phyloP scores from a whole-genome alignment of 75 land plant genomes.

The Azolla pinnata region DNA sequence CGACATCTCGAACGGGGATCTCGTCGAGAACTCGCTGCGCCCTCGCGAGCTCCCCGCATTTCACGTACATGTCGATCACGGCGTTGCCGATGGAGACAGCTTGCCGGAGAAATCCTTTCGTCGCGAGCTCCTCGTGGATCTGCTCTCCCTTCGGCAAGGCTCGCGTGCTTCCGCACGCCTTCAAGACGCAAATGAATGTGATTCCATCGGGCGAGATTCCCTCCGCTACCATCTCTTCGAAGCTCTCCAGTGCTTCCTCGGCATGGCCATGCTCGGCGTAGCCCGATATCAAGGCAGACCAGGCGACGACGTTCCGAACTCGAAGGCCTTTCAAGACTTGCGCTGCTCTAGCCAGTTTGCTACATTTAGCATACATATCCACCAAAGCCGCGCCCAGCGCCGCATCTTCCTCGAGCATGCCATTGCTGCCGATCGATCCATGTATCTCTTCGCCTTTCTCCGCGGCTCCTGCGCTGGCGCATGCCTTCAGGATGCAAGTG shows the following conservation, averaged over 20 bases:
- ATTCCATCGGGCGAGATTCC: slow-evolving; percentile 15
- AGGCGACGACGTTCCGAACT: slow-evolving; percentile 13
- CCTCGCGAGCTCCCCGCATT: slow-evolving; percentile 20
- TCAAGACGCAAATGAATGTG: slow-evolving; percentile 24
- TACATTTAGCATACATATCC: slow-evolving; percentile 25
- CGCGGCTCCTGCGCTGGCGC: slow-evolving; percentile 11
- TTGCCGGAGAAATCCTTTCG: slow-evolving; percentile 29
- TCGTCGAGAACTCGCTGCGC: slow-evolving; percentile 40
- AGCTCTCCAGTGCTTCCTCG: slow-evolving; percentile 15
- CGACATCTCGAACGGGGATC: slow-evolving; percentile 27
- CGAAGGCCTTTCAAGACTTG: slow-evolving; percentile 14
- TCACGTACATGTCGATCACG: slow-evolving; percentile 41
- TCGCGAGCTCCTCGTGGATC: slow-evolving; percentile 30
- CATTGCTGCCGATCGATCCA: neutral
- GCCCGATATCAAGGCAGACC: slow-evolving; percentile 24
- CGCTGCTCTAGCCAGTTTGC: slow-evolving; percentile 10
- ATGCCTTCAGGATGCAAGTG: slow-evolving; percentile 15
- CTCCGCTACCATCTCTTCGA: slow-evolving; percentile 12
- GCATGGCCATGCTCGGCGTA: slow-evolving; percentile 16
- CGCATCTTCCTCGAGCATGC: slow-evolving; percentile 4
- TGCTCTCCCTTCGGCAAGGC: slow-evolving; percentile 30
- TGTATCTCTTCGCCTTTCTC: slow-evolving; percentile 8
- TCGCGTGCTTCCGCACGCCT: slow-evolving; percentile 38
- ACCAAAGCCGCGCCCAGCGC: slow-evolving; percentile 6
- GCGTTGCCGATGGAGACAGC: slow-evolving; percentile 46